These are phyloP conservation scores for Danielia oregonensis DNA, from an alignment of 805 yeast species.

Conservation along the genomic window DNA sequence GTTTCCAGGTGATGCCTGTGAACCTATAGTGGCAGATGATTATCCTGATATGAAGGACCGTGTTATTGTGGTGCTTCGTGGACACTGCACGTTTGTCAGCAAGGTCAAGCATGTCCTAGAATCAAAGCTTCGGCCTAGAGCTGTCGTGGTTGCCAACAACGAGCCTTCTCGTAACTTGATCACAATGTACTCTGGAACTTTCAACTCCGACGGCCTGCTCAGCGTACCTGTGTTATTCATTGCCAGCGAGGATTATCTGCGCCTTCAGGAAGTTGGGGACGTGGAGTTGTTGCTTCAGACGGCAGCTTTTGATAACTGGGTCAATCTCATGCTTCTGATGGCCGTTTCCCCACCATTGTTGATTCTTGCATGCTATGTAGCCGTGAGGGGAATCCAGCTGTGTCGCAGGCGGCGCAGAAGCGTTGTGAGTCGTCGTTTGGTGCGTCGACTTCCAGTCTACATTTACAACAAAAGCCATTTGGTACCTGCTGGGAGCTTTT, in stretches of 20 bases:
- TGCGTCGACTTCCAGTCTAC: slow-evolving; percentile 35
- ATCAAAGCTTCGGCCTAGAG: slow-evolving; percentile 34
- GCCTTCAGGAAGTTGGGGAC: slow-evolving; percentile 11
- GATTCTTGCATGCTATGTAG: slow-evolving; percentile 31
- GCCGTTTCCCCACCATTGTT: slow-evolving; percentile 40
- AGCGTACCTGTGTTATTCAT: slow-evolving; percentile 52
- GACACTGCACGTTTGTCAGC: slow-evolving; percentile 52
- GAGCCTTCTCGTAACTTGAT: slow-evolving; percentile 43
- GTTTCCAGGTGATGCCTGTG: slow-evolving; percentile 30
- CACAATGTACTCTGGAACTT: slow-evolving; percentile 51
- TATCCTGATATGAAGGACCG: slow-evolving; percentile 19
- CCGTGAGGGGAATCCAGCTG: slow-evolving; percentile 27
- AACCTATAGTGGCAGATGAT: slow-evolving; percentile 8
- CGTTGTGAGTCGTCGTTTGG: slow-evolving; percentile 28
- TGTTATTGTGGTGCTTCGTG: slow-evolving; percentile 30
- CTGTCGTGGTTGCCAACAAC: slow-evolving; percentile 57
- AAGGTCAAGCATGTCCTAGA: slow-evolving; percentile 45
- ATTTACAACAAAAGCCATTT: slow-evolving; percentile 35
- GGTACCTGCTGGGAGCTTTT: slow-evolving; percentile 22
- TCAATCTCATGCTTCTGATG: slow-evolving; percentile 38
- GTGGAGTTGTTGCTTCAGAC: slow-evolving; percentile 24
- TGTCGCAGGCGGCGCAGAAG: slow-evolving; percentile 24
- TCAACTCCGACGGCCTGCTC: slow-evolving; percentile 35
- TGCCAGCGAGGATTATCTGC: slow-evolving; percentile 37
- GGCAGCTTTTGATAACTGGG: slow-evolving; percentile 35